Percentiles rank a stretch among this genome's conserved stretches.
These are phyloP conservation scores for Diplodia scrobiculata DNA, from an alignment of 2,329 filamentous ascomycete genomes.

Conservation along the genomic window DNA sequence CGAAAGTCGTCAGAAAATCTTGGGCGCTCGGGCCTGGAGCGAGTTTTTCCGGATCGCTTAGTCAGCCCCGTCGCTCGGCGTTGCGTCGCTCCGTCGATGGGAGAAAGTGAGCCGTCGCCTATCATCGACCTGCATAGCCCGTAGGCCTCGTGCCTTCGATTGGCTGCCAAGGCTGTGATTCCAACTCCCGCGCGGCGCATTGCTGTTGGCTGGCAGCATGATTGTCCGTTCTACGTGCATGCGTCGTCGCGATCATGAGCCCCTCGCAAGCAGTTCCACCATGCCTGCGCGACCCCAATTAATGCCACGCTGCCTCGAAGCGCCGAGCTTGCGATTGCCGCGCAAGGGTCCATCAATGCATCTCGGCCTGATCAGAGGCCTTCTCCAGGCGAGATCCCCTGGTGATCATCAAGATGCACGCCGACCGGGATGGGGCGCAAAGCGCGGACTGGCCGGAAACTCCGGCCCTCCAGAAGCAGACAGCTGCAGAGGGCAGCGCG, in stretches of 20 bases:
- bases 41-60: slow-evolving; percentile 20
- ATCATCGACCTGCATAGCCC: too few relatives aligned
- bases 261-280: slow-evolving; percentile 3
- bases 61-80: neutral
- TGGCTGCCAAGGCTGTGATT: slow-evolving; percentile 11
- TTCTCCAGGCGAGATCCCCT: slow-evolving; percentile 19
- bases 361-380: slow-evolving; percentile 1
- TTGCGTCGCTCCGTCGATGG: too few relatives aligned
- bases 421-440: slow-evolving; percentile 21
- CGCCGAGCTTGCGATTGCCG: neutral
- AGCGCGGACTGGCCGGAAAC: neutral
- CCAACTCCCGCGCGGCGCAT: neutral
- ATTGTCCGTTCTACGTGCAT: slow-evolving; percentile 6
- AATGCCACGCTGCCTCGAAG: slow-evolving; percentile 12
- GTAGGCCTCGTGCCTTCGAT: neutral
- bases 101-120: too few relatives aligned
- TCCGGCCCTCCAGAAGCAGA: neutral
- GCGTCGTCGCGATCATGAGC: slow-evolving; percentile 4
- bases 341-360: slow-evolving; percentile 18
- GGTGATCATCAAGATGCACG: slow-evolving; percentile 27
- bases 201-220: slow-evolving; percentile 21
- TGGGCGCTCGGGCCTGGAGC: slow-evolving; percentile 2
- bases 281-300: slow-evolving; percentile 5
- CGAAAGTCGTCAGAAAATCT: slow-evolving; percentile 23
- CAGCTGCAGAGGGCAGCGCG: neutral